phyloP scores from a whole-genome alignment of 345 rosid genomes.

The Microcos paniculata region DNA sequence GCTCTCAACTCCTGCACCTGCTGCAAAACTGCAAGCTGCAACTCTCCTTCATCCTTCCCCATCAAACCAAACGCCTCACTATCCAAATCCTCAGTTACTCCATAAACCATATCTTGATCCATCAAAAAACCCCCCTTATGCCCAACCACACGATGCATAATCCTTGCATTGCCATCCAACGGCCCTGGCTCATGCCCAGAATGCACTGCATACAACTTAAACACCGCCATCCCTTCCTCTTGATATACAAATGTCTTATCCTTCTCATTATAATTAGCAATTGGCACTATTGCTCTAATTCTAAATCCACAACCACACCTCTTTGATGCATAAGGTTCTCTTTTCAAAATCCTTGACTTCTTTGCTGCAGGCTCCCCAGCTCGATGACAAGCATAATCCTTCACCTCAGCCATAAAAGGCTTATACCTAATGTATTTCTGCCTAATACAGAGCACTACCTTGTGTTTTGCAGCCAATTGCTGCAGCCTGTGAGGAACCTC shows the following conservation, averaged over 20 bases:
- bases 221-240: conserved; percentile 94
- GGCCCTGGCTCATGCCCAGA: conserved; percentile 99
- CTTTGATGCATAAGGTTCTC: conserved; percentile 97
- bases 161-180: conserved; percentile 92
- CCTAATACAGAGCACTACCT: conserved; percentile 97
- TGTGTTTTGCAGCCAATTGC: conserved; percentile 92
- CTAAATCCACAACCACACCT: conserved; percentile 97
- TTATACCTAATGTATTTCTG: conserved; percentile 97
- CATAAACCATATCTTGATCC: conserved; percentile 83
- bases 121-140: conserved; percentile 66
- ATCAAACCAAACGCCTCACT: conserved; percentile 60
- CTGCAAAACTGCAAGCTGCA: conserved; percentile 65
- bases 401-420: conserved; percentile 99
- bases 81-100: conserved; percentile 81
- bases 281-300: conserved; percentile 95
- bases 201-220: conserved; percentile 93
- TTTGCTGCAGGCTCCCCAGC: conserved; percentile 91
- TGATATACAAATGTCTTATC: conserved; percentile 91
- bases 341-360: conserved; percentile 88
- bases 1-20: conserved; percentile 78
- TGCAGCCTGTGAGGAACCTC: conserved; percentile 84
- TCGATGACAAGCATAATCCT: conserved; percentile 99
- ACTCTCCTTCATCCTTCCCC: conserved; percentile 71
- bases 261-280: conserved; percentile 91
- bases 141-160: conserved; percentile 96